Conservation (phyloP, 208 protist genomes). For the Leishmania turanica region DNA sequence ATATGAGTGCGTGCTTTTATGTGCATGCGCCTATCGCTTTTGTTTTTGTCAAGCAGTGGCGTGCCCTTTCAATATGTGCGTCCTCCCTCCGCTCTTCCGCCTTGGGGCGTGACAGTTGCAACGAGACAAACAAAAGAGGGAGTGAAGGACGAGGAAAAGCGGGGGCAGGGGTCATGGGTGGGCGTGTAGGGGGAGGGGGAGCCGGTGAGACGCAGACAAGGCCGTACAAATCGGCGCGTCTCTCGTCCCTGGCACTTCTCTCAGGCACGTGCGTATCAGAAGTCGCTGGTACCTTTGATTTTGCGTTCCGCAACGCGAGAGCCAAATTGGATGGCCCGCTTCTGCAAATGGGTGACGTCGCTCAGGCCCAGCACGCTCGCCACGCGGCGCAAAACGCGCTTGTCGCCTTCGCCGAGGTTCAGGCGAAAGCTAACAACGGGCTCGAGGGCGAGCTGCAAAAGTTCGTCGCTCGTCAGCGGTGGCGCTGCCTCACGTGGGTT, state of each 20-base stretch:
- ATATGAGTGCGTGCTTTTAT: too few relatives aligned
- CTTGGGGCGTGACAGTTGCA: neutral
- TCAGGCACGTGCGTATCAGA: neutral
- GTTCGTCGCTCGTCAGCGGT: slow-evolving; percentile 27
- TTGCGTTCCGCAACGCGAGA: slow-evolving; percentile 92
- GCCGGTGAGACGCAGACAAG: neutral
- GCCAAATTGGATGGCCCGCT: slow-evolving; percentile 98
- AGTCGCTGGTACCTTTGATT: slow-evolving; percentile 38
- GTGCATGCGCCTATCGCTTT: too few relatives aligned
- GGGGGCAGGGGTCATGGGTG: neutral
- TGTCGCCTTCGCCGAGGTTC: slow-evolving; percentile 90
- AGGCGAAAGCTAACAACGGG: slow-evolving; percentile 73
- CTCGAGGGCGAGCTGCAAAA: slow-evolving; percentile 49
- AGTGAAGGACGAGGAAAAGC: too few relatives aligned
- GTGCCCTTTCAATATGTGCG: neutral
- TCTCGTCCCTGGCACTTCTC: neutral
- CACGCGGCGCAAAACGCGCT: slow-evolving; percentile 85
- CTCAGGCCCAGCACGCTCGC: slow-evolving; percentile 86
- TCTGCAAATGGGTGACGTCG: slow-evolving; percentile 82
- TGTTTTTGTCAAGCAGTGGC: too few relatives aligned
- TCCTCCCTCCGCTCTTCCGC: neutral
- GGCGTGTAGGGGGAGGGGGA: neutral
- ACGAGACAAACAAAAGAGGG: neutral
- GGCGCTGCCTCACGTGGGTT: neutral
- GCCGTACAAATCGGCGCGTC: neutral